Conservation (phyloP, 495 filamentous ascomycete species). For the Alectoria sarmentosa region DNA sequence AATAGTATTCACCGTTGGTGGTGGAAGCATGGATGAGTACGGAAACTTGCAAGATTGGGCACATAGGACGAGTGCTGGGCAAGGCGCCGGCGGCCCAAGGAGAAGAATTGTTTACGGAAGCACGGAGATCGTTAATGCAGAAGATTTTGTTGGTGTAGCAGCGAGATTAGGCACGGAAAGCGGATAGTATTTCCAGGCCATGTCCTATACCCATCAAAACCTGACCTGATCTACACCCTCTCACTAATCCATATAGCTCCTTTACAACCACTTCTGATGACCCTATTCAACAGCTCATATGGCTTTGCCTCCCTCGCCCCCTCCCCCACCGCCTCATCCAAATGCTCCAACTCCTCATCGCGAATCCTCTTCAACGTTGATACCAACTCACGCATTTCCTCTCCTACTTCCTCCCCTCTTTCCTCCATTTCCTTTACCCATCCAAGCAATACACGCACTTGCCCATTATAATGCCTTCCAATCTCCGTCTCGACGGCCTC, state of each 20-base stretch:
- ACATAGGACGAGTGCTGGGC: conserved; percentile 53
- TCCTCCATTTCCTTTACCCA: conserved; percentile 63
- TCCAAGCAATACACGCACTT: conserved; percentile 69
- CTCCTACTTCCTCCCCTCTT: conserved; percentile 66
- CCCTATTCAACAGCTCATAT: conserved; percentile 80
- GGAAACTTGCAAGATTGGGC: conserved; percentile 98
- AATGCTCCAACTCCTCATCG: conserved; percentile 94
- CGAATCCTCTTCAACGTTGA: conserved; percentile 71
- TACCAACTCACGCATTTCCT: conserved; percentile 69
- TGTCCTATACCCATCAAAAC: background rate
- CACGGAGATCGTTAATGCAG: conserved; percentile 87
- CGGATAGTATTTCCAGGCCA: conserved; percentile 15
- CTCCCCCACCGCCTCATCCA: conserved; percentile 90
- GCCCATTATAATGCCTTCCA: conserved; percentile 89
- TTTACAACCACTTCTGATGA: conserved; percentile 81
- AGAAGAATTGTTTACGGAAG: conserved; percentile 91
- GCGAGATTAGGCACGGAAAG: conserved; percentile 68
- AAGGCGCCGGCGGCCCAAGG: conserved; percentile 35
- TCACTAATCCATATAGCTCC: conserved; percentile 93
- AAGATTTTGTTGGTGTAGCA: conserved; percentile 77
- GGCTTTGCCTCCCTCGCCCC: conserved; percentile 83
- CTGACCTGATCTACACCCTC: conserved; percentile 46
- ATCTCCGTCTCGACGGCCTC: conserved; percentile 99
- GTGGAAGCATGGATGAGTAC: conserved; percentile 98
- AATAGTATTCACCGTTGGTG: conserved; percentile 93